Evolutionary conservation across 805 yeast genomes (phyloP).

Genomic region (Lipomyces chichibuensis): DNA sequence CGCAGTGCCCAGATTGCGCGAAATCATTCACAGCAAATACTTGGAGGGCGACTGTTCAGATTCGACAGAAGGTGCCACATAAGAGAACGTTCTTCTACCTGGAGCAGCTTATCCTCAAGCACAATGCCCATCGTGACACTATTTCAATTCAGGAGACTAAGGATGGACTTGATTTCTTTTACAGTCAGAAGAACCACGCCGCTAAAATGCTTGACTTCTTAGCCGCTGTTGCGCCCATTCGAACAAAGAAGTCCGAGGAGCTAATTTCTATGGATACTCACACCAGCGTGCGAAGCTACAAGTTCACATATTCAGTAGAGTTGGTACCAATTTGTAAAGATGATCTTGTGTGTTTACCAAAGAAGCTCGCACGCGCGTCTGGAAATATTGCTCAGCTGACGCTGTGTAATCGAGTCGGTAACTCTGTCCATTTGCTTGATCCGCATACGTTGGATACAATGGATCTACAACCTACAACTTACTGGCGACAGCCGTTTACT

Average conservation of each 20-base stretch:
- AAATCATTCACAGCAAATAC: slow-evolving; percentile 94
- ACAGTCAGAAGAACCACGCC: slow-evolving; percentile 86
- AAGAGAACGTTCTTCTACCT: slow-evolving; percentile 94
- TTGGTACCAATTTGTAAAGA: slow-evolving; percentile 96
- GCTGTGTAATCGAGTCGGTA: slow-evolving; percentile 81
- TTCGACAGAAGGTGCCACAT: slow-evolving; percentile 95
- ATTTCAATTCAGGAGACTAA: slow-evolving; percentile 88
- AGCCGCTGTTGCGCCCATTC: slow-evolving; percentile 79
- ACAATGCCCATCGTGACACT: slow-evolving; percentile 91
- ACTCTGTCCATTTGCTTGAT: slow-evolving; percentile 83
- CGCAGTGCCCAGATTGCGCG: slow-evolving; percentile 99
- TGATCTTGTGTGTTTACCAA: slow-evolving; percentile 89
- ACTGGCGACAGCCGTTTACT: slow-evolving; percentile 81
- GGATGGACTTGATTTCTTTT: slow-evolving; percentile 95
- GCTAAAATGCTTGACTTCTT: slow-evolving; percentile 91
- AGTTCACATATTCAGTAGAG: slow-evolving; percentile 90
- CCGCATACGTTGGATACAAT: slow-evolving; percentile 77
- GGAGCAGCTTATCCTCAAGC: slow-evolving; percentile 91
- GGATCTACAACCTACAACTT: slow-evolving; percentile 69
- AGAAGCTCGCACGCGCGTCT: slow-evolving; percentile 76
- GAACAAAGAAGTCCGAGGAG: slow-evolving; percentile 83
- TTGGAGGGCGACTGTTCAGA: slow-evolving; percentile 97
- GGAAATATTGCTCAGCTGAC: slow-evolving; percentile 84
- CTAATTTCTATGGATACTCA: slow-evolving; percentile 90
- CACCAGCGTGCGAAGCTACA: slow-evolving; percentile 82